Conservation (phyloP, 148 eudicot species). For the Nepenthes mirabilis region DNA sequence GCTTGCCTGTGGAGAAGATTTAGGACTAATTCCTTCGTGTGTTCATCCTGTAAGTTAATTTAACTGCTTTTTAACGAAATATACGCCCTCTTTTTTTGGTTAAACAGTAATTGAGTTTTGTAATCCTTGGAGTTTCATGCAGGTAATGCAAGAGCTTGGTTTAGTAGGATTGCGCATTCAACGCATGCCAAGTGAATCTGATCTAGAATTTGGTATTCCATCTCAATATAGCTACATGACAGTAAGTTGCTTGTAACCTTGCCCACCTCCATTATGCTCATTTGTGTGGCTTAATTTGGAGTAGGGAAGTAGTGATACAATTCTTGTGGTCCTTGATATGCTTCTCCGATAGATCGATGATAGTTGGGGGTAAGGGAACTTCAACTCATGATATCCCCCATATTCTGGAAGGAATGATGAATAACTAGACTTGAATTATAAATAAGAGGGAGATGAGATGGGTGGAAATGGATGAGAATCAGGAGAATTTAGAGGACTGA, state of each 20-base stretch:
- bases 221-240: conserved; percentile 90
- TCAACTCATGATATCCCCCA: no score
- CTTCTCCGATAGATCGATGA: no score
- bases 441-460: background rate
- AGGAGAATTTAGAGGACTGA: background rate
- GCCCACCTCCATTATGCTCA: background rate
- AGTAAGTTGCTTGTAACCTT: conserved; percentile 24
- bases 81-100: no score
- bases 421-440: background rate
- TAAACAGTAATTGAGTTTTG: background rate
- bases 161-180: conserved; percentile 91
- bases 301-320: background rate
- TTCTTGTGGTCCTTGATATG: background rate
- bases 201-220: conserved; percentile 82
- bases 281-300: background rate
- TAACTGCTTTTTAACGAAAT: background rate
- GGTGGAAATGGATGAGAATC: background rate
- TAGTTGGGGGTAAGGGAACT: no score
- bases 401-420: no score
- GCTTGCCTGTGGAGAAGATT: conserved; percentile 98
- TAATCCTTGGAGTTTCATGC: conserved; percentile 6
- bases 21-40: conserved; percentile 90
- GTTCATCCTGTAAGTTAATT: conserved; percentile 76
- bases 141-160: conserved; percentile 98
- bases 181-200: conserved; percentile 93